phyloP scores from a whole-genome alignment of 257 asterid genomes.

The Capsicum chinense region DNA sequence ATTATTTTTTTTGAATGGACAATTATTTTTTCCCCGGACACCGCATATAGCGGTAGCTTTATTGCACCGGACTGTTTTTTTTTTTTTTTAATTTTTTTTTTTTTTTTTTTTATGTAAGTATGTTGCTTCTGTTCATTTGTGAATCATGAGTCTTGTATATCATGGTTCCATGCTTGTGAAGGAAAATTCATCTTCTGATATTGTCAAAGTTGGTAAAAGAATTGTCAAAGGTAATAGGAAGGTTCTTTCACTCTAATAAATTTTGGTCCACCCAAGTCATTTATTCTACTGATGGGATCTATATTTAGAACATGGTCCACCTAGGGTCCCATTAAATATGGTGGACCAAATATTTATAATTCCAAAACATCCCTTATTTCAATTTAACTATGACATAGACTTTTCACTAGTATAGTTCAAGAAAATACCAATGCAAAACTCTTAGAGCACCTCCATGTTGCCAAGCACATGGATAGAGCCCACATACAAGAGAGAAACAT shows the following conservation, averaged over 20 bases:
- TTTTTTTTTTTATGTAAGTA: background rate
- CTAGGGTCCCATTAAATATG: constrained; percentile 56
- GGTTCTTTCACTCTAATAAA: background rate
- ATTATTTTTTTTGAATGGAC: too few relatives aligned
- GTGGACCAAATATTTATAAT: constrained; percentile 68
- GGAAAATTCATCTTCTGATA: background rate
- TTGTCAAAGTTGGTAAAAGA: constrained; percentile 14
- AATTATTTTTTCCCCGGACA: too few relatives aligned
- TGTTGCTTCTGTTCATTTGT: background rate
- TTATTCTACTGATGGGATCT: constrained; percentile 38
- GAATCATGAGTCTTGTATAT: background rate
- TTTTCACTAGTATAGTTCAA: constrained; percentile 52
- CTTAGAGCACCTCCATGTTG: constrained; percentile 50
- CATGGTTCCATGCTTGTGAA: background rate
- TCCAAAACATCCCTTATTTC: constrained; percentile 54
- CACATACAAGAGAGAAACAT: constrained; percentile 34
- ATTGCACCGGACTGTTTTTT: too few relatives aligned
- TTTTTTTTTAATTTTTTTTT: too few relatives aligned
- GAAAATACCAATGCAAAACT: constrained; percentile 49
- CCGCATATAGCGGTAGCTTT: too few relatives aligned
- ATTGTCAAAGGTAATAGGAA: constrained; percentile 12
- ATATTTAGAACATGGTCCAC: constrained; percentile 58
- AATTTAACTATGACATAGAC: constrained; percentile 67
- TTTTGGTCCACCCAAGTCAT: constrained; percentile 39
- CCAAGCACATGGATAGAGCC: constrained; percentile 71